Conservation (phyloP, 2,329 filamentous ascomycete genomes). For the Cladophialophora psammophila region DNA sequence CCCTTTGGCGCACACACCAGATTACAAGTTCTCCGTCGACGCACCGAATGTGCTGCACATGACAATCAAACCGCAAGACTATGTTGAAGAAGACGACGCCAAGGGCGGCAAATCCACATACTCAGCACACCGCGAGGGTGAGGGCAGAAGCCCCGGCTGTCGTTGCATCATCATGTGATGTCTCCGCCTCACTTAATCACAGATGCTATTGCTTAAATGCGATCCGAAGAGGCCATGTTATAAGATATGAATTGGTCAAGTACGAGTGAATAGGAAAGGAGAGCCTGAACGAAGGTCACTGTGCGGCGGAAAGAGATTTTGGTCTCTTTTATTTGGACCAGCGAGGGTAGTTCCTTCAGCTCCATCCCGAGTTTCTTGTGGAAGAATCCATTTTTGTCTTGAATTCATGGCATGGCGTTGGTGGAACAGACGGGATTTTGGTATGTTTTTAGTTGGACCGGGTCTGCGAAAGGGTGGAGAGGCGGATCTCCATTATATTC, state of each 20-base stretch:
- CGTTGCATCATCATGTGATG: constrained; percentile 69
- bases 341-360: neutral
- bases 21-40: constrained; percentile 78
- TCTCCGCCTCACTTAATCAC: neutral
- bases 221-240: neutral
- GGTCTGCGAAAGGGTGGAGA: neutral
- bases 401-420: constrained; percentile 22
- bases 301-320: neutral
- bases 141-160: constrained; percentile 66
- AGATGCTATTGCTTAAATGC: neutral
- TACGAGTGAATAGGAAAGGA: neutral
- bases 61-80: constrained; percentile 86
- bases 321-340: neutral
- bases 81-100: constrained; percentile 77
- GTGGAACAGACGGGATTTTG: neutral
- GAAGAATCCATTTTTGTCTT: constrained; percentile 2
- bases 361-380: neutral
- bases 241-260: constrained; percentile 3
- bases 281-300: neutral
- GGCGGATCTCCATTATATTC: neutral
- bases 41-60: constrained; percentile 89
- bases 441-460: neutral
- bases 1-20: constrained; percentile 54
- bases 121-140: constrained; percentile 60
- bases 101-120: constrained; percentile 66